phyloP scores from a whole-genome alignment of 352 stramenopile genomes.

The Hyphochytrium catenoides region DNA sequence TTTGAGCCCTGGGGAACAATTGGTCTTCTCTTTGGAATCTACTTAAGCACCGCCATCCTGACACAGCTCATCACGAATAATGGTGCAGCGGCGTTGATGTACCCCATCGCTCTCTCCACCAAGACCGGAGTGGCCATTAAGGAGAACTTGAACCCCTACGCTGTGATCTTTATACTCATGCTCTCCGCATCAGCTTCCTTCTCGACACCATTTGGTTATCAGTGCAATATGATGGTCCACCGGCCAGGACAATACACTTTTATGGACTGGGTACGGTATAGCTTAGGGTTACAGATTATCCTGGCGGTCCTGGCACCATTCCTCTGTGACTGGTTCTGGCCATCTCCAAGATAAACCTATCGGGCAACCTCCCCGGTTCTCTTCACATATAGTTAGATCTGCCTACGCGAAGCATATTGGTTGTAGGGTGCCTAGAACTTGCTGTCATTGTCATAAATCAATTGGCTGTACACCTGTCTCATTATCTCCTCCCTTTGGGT shows the following conservation, averaged over 20 bases:
- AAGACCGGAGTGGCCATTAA: slow-evolving; percentile 8
- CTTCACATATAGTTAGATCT: too few relatives aligned
- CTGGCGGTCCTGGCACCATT: slow-evolving; percentile 7
- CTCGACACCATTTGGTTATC: slow-evolving; percentile 15
- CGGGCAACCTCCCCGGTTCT: too few relatives aligned
- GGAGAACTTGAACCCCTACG: slow-evolving; percentile 12
- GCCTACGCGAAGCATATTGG: too few relatives aligned
- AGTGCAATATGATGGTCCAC: slow-evolving; percentile 19
- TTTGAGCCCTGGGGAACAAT: too few relatives aligned
- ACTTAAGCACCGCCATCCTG: too few relatives aligned
- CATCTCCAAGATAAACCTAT: too few relatives aligned
- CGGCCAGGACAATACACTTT: slow-evolving; percentile 13
- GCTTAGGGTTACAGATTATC: slow-evolving; percentile 9
- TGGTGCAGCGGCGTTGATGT: slow-evolving; percentile 11
- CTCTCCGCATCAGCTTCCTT: slow-evolving; percentile 6
- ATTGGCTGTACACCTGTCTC: too few relatives aligned
- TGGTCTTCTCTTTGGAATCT: too few relatives aligned
- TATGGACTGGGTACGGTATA: slow-evolving; percentile 13
- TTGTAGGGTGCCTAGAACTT: too few relatives aligned
- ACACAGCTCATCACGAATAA: slow-evolving; percentile 16
- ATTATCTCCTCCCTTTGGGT: too few relatives aligned
- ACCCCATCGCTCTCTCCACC: slow-evolving; percentile 11
- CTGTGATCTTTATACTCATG: slow-evolving; percentile 11
- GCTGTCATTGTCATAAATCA: too few relatives aligned
- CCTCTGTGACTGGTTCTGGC: too few relatives aligned